Conservation (phyloP, 192 early-diverging fungal genomes). For the Dissophora ornata region DNA sequence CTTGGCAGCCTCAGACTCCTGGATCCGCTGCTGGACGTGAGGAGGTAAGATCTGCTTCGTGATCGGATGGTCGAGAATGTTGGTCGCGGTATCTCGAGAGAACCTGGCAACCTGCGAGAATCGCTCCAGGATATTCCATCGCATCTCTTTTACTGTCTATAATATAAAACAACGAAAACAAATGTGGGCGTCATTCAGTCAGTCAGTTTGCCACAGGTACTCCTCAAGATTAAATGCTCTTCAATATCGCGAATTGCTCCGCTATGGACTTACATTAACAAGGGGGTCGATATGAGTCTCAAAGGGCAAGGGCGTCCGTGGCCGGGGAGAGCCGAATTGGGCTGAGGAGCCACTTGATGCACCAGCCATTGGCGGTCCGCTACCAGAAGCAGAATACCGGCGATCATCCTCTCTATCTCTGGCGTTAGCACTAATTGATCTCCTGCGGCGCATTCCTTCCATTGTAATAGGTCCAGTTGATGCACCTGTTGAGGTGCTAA, state of each 20-base stretch:
- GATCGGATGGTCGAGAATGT: slow-evolving; percentile 63
- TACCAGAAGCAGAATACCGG: background rate
- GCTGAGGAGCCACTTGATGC: no score
- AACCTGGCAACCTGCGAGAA: slow-evolving; percentile 82
- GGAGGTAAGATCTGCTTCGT: slow-evolving; percentile 66
- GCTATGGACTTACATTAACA: slow-evolving; percentile 43
- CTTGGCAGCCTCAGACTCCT: slow-evolving; percentile 66
- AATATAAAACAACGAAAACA: no score
- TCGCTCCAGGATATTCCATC: slow-evolving; percentile 80
- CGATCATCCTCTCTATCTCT: slow-evolving; percentile 1
- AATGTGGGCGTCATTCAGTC: no score
- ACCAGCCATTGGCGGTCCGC: slow-evolving; percentile 3
- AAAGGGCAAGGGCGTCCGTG: slow-evolving; percentile 41
- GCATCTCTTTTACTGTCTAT: slow-evolving; percentile 75
- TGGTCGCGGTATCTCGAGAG: slow-evolving; percentile 72
- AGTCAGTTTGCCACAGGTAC: no score
- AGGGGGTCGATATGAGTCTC: slow-evolving; percentile 42
- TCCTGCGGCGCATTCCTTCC: slow-evolving; percentile 41
- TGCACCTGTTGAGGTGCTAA: background rate
- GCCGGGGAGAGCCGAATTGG: slow-evolving; percentile 9
- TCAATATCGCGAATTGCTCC: background rate
- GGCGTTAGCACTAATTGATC: background rate
- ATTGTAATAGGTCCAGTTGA: slow-evolving; percentile 37
- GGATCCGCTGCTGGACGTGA: slow-evolving; percentile 62
- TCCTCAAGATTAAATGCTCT: no score